Base-by-base conservation (phyloP, 78 protist genomes). In the Mantamonas sphyraenae region DNA sequence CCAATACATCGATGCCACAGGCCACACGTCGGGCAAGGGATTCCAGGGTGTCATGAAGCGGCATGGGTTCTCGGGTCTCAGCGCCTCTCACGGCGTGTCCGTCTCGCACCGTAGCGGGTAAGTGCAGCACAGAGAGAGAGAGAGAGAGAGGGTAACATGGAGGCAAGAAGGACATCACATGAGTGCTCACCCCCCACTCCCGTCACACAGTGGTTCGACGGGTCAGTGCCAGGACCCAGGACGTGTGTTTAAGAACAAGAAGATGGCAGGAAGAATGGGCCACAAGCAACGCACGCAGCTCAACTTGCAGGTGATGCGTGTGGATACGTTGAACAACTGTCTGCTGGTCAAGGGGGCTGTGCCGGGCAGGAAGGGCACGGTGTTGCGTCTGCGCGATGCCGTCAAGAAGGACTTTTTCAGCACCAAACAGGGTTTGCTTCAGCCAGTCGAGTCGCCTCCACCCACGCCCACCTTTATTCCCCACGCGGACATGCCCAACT, bases 261-360 rank as follows among this genome's bases (percentile, higher is more conserved):
- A 74, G 47, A 76, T 76, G 81, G 74, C 81, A 2, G 81, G 81
- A 0, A 3, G 12, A 16, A 76, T 76, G 81, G 81, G 81, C 1
- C 16, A 8, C 38, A 38, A 59, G 45, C 4, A 26, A 24, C 14
- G 14, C 28, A 76, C 78, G 34, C 0, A 0, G 33, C 4, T 19
- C 14, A n/a, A 14, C 14, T 47, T 70, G 17, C 53, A 47, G 53
- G 53, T 47, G 28, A 19, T 19, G 28, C 12, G 16, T 12, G 16
- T 47, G 28, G 53, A 47, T 16, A 47, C 53, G 53, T 19, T 19
- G 16, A 47, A 47, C 53, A 47, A 47, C 53, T 16, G 12, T 12
- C 53, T 47, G 12, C 16, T 19, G 12, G 28, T 47, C 53, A 47
- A 47, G 53, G 53, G 53, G 12, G 53, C 28, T 16, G 53, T 47